Percentiles rank a stretch among this genome's conserved stretches.
These are phyloP conservation scores for Tulasnella sp. DNA, from an alignment of 768 basidiomycete genomes.

Conservation along the genomic window DNA sequence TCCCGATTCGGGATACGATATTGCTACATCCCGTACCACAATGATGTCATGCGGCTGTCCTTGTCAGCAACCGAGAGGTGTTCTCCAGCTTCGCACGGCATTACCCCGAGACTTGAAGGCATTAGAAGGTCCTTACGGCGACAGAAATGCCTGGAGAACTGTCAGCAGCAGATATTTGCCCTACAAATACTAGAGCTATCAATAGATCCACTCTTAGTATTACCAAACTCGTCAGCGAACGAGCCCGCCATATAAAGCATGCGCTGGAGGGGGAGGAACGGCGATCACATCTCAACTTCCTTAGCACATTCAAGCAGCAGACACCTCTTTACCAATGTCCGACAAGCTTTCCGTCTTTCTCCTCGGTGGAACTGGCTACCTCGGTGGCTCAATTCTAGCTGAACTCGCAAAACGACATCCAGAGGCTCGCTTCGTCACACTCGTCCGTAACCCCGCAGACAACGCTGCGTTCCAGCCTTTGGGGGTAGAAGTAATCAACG, in stretches of 20 bases:
- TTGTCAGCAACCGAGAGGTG: too few relatives aligned
- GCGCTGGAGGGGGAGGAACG: not conserved
- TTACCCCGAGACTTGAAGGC: too few relatives aligned
- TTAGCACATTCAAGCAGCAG: not conserved
- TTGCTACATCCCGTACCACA: too few relatives aligned
- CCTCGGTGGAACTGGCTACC: constrained; percentile 30
- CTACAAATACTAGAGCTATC: too few relatives aligned
- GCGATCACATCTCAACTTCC: not conserved
- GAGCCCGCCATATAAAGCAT: not conserved
- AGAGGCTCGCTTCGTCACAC: constrained; percentile 31
- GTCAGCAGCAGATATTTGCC: too few relatives aligned
- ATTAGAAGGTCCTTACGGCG: too few relatives aligned
- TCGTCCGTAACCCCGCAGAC: constrained; percentile 31
- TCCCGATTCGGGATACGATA: too few relatives aligned
- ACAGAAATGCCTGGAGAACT: too few relatives aligned
- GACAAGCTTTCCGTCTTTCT: constrained; percentile 21
- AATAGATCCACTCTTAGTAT: too few relatives aligned
- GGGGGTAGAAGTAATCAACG: constrained; percentile 29
- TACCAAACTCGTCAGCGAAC: too few relatives aligned
- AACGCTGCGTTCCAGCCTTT: constrained; percentile 29
- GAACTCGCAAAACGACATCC: constrained; percentile 38
- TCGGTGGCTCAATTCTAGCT: constrained; percentile 39
- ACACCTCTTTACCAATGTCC: not conserved
- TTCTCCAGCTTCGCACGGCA: too few relatives aligned
- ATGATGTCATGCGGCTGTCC: too few relatives aligned